phyloP scores from a whole-genome alignment of 257 asterid genomes.

The Gentiana macrophylla region DNA sequence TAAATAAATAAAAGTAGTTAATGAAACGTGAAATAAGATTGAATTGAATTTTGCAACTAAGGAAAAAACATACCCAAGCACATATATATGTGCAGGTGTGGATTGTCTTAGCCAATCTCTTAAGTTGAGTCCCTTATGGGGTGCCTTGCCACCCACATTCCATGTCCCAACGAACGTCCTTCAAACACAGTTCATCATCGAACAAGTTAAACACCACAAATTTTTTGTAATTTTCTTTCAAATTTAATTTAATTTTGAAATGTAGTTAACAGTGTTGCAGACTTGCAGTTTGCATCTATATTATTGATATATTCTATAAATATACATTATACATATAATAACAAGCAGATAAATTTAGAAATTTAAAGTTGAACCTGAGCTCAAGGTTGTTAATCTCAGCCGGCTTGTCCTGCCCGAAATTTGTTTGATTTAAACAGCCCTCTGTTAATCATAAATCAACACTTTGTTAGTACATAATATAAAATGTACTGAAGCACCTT shows the following conservation, averaged over 20 bases:
- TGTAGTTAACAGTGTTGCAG: no score
- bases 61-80: conserved; percentile 48
- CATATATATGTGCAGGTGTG: conserved; percentile 64
- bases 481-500: background rate
- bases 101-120: conserved; percentile 54
- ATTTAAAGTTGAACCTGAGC: conserved; percentile 37
- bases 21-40: no score
- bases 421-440: conserved; percentile 51
- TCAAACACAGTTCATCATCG: background rate
- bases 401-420: conserved; percentile 19
- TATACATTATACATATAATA: no score
- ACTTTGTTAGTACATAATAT: background rate
- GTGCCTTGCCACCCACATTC: conserved; percentile 94
- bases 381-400: conserved; percentile 12
- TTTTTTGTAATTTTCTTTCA: no score
- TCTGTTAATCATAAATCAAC: conserved; percentile 22
- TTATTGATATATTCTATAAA: no score
- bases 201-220: background rate
- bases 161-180: conserved; percentile 94
- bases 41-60: no score
- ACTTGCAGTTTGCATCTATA: no score
- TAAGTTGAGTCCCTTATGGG: conserved; percentile 40
- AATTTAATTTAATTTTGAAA: no score
- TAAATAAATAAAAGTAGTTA: no score
- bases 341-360: no score